Percentiles rank a stretch among this genome's conserved stretches.
Conservation (phyloP, 1,139 yeast genomes). For the Ashbya aceris region DNA sequence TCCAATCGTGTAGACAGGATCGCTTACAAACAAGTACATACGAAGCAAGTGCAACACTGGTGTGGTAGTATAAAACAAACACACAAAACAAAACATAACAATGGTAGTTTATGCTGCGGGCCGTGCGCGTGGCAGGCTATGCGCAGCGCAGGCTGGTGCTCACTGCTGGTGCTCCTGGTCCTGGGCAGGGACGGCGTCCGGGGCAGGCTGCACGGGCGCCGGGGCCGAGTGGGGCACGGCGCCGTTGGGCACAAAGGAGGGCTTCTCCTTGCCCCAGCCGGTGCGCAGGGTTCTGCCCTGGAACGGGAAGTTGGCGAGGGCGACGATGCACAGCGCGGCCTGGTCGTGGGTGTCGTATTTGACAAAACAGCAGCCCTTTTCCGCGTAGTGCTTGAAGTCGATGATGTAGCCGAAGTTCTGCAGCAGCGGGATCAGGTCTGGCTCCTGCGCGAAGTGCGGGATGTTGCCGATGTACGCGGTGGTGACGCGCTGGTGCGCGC, state of each 20-base stretch:
- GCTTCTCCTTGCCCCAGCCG: conserved; percentile 78
- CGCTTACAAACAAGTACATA: too few species aligned
- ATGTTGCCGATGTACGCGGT: conserved; percentile 84
- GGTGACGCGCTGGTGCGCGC: conserved; percentile 65
- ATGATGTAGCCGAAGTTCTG: conserved; percentile 76
- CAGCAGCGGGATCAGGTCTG: conserved; percentile 65
- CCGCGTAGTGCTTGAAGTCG: conserved; percentile 74
- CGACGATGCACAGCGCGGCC: conserved; percentile 83
- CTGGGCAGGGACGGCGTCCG: conserved; percentile 4
- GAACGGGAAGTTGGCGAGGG: conserved; percentile 62
- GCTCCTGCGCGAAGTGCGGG: conserved; percentile 65
- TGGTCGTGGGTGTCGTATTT: conserved; percentile 79
- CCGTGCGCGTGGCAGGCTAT: too few species aligned
- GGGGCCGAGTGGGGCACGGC: conserved; percentile 6
- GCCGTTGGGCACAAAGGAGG: conserved; percentile 30
- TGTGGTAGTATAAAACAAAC: too few species aligned
- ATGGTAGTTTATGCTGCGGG: too few species aligned
- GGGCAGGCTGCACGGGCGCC: conserved; percentile 5
- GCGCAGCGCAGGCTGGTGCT: too few species aligned
- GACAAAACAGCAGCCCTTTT: conserved; percentile 52
- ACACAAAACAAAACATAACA: too few species aligned
- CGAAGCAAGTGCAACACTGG: too few species aligned
- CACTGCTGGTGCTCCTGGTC: not conserved
- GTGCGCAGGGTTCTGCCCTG: conserved; percentile 75
- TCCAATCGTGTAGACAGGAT: too few species aligned